Evolutionary conservation across 768 basidiomycete species (phyloP).

Genomic region (Amanita pseudoporphyria): DNA sequence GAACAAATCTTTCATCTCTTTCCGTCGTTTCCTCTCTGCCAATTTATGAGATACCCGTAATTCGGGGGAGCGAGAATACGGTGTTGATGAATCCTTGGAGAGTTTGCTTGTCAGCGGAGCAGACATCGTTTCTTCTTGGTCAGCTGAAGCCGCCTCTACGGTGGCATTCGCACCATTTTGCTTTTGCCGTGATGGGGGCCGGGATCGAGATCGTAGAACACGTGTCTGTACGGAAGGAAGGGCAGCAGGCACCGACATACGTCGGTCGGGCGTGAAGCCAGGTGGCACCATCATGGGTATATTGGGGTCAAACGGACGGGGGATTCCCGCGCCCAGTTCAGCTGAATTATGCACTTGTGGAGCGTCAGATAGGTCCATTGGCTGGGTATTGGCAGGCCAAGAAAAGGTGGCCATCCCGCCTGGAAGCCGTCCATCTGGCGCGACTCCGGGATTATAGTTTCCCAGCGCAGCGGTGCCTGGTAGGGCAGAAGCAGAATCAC

Average conservation of each 20-base stretch:
- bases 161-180: constrained; percentile 31
- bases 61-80: constrained; percentile 94
- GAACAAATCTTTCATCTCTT: constrained; percentile 99
- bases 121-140: constrained; percentile 35
- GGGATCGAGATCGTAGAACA: constrained; percentile 55
- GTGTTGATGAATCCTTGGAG: constrained; percentile 50
- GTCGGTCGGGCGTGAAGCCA: constrained; percentile 52
- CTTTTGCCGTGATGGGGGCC: constrained; percentile 58
- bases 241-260: constrained; percentile 53
- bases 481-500: constrained; percentile 66
- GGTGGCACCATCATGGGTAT: constrained; percentile 46
- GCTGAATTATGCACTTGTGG: constrained; percentile 35
- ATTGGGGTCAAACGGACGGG: constrained; percentile 41
- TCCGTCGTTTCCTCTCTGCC: constrained; percentile 92
- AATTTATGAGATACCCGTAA: constrained; percentile 93
- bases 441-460: constrained; percentile 39
- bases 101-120: constrained; percentile 29
- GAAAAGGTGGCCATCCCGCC: constrained; percentile 61
- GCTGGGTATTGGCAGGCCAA: constrained; percentile 47
- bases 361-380: constrained; percentile 22
- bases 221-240: constrained; percentile 24
- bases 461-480: constrained; percentile 46
- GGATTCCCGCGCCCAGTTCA: constrained; percentile 32
- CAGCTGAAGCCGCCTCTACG: constrained; percentile 27
- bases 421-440: constrained; percentile 42